These are phyloP conservation scores for Cryptococcus jaspeensis DNA, from an alignment of 1,284 basidiomycete species.

Conservation along the genomic window DNA sequence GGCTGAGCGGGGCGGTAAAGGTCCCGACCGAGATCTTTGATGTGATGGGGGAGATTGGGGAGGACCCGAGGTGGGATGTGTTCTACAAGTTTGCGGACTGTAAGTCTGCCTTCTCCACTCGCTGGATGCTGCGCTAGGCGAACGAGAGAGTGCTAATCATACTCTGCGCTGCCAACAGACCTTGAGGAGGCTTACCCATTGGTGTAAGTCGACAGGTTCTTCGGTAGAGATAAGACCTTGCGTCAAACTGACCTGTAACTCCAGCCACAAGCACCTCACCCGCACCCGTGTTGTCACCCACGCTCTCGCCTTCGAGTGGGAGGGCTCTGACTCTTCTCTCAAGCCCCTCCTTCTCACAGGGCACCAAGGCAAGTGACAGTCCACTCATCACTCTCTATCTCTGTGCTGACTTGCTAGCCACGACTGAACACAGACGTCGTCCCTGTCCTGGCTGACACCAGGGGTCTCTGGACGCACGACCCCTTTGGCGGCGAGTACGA, in stretches of 20 bases:
- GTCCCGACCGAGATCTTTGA: constrained; percentile 51
- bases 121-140: not conserved
- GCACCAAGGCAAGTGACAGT: constrained; percentile 65
- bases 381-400: too few relatives aligned
- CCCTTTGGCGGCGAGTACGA: constrained; percentile 67
- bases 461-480: constrained; percentile 60
- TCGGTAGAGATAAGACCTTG: not conserved
- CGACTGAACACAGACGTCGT: constrained; percentile 55
- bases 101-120: constrained; percentile 14
- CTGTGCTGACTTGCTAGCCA: not conserved
- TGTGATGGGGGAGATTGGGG: constrained; percentile 47
- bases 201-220: constrained; percentile 26
- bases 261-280: constrained; percentile 58
- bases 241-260: not conserved
- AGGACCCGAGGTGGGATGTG: constrained; percentile 49
- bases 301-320: constrained; percentile 65
- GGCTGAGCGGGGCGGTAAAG: constrained; percentile 43
- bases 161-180: constrained; percentile 20
- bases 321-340: constrained; percentile 58
- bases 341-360: constrained; percentile 66
- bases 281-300: constrained; percentile 64
- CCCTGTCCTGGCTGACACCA: constrained; percentile 59
- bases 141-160: not conserved
- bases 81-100: constrained; percentile 49
- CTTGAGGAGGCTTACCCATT: constrained; percentile 48